A percentile compares a stretch with the other conserved stretches of the same genome.
Conservation (phyloP, 2,329 filamentous ascomycete genomes). For the Biscogniauxia marginata region DNA sequence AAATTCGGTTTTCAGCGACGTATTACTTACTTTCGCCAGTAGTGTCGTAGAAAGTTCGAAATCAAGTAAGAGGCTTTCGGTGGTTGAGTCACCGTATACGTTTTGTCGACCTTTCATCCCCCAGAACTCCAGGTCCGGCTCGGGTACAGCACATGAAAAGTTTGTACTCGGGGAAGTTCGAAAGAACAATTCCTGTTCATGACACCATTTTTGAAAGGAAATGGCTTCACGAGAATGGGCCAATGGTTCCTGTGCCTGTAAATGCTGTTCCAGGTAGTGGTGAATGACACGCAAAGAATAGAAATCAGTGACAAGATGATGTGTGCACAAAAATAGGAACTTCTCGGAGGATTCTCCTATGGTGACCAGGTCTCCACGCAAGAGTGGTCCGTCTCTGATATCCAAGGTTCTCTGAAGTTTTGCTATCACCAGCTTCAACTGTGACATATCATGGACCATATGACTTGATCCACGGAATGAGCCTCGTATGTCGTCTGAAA, state of each 20-base stretch:
- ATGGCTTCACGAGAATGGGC: neutral
- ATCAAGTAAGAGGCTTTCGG: neutral
- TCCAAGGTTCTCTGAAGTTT: conserved; percentile 1
- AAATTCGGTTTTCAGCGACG: conserved; percentile 2
- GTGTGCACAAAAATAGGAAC: conserved; percentile 3
- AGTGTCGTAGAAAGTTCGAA: neutral
- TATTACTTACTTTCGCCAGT: neutral
- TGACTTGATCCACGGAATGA: neutral
- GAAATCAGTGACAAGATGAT: conserved; percentile 11
- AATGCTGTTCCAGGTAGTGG: conserved; percentile 1
- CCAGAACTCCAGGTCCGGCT: conserved; percentile 2
- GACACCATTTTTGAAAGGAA: conserved; percentile 1
- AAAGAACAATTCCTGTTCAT: neutral
- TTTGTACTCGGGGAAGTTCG: neutral
- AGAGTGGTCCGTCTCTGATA: conserved; percentile 5
- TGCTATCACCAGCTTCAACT: neutral
- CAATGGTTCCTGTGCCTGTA: neutral
- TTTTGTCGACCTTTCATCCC: neutral
- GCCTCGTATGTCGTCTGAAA: neutral
- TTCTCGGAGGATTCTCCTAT: neutral
- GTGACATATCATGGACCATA: neutral
- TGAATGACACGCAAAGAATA: conserved; percentile 12
- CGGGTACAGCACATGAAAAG: neutral
- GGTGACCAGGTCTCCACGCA: conserved; percentile 5
- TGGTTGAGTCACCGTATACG: neutral